phyloP scores from a whole-genome alignment of 2,329 filamentous ascomycete species.

The Colletotrichum chlorophyti region DNA sequence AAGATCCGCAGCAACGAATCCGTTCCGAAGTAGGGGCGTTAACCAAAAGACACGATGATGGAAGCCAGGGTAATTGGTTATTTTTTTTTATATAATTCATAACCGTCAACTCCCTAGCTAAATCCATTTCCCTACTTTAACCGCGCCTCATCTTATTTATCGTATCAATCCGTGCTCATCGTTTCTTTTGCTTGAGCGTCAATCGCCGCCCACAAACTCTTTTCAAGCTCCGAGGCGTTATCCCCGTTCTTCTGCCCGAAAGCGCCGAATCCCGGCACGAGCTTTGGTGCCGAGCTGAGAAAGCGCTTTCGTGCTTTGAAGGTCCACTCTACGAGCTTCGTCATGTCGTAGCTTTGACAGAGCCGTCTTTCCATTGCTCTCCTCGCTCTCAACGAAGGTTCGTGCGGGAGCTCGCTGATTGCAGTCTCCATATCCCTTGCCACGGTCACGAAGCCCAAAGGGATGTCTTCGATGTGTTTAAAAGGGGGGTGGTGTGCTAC shows the following conservation, averaged over 20 bases:
- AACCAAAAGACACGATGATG: too few species aligned
- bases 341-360: constrained; percentile 3
- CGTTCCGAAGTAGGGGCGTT: background rate
- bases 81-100: background rate
- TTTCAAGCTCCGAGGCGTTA: background rate
- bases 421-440: constrained; percentile 7
- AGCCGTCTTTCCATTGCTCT: constrained; percentile 15
- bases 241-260: background rate
- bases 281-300: background rate
- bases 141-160: background rate
- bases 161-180: background rate
- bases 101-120: background rate
- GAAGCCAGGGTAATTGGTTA: background rate
- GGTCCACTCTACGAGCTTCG: constrained; percentile 9
- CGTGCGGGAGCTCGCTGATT: background rate
- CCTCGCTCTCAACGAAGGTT: background rate
- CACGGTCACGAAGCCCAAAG: constrained; percentile 1
- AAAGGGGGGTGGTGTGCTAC: background rate
- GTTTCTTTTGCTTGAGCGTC: background rate
- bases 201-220: constrained; percentile 6
- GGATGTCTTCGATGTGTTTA: constrained; percentile 8
- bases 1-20: background rate
- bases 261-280: constrained; percentile 9
- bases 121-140: accelerated
- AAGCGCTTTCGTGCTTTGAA: constrained; percentile 5